phyloP scores from a whole-genome alignment of 148 eudicot species.

The Nepenthes mirabilis region DNA sequence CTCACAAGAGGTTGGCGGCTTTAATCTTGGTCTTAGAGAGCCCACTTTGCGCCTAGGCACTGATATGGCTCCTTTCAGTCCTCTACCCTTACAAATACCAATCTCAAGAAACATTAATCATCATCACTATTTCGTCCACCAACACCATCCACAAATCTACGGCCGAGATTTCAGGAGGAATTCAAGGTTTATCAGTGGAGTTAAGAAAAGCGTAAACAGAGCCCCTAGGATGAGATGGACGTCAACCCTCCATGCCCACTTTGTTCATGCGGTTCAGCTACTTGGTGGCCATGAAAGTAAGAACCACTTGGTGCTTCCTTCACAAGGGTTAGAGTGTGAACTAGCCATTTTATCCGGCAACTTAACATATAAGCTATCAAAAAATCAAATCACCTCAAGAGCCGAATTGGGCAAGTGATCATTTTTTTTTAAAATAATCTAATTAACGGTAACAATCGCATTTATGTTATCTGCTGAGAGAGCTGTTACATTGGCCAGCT shows the following conservation, averaged over 20 bases:
- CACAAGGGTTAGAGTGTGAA: too few relatives aligned
- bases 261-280: conserved; percentile 92
- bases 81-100: conserved; percentile 1
- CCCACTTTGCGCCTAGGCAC: conserved; percentile 39
- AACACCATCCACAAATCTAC: conserved; percentile 30
- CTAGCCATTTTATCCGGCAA: too few relatives aligned
- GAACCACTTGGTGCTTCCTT: conserved; percentile 1
- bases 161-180: conserved; percentile 54
- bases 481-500: too few relatives aligned
- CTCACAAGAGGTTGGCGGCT: neutral
- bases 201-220: conserved; percentile 42
- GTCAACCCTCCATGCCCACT: conserved; percentile 88
- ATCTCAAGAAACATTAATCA: conserved; percentile 1
- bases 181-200: conserved; percentile 26
- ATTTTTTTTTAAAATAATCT: too few relatives aligned
- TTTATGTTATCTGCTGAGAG: too few relatives aligned
- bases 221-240: conserved; percentile 99
- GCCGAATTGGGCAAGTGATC: too few relatives aligned
- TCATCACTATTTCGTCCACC: neutral
- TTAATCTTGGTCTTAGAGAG: conserved; percentile 4
- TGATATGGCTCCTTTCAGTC: conserved; percentile 4
- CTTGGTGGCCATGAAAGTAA: conserved; percentile 98
- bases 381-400: too few relatives aligned
- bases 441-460: too few relatives aligned
- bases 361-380: too few relatives aligned